Evolutionary conservation across 495 filamentous ascomycete genomes (phyloP), one percentile per base, ranked within the genome.

Genomic region (Annulohypoxylon stygium): DNA sequence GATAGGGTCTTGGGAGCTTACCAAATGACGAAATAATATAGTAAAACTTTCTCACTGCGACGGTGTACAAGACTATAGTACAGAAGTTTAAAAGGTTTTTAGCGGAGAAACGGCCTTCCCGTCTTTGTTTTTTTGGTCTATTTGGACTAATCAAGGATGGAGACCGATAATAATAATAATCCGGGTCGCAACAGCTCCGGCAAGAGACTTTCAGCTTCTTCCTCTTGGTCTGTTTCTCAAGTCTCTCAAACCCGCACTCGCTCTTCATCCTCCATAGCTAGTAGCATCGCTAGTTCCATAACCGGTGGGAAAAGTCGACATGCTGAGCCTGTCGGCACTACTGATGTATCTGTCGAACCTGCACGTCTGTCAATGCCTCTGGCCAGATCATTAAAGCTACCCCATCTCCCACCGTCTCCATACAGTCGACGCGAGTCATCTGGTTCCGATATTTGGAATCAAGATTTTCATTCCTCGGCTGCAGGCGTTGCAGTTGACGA

Each of bases 331-430:
- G 60, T 73, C 63, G 86, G 86, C 50, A 86, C 83, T 47, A 83
- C 79, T 36, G 78, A 79, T 50, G 76, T 79, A 26, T 84, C 84
- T 75, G 80, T 84, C 37, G 88, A 88, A 53, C 84, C 84, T 70
- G 84, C 87, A 53, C 88, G 84, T 73, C 81, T 90, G 20, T 91
- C 87, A 12, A 89, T 90, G 87, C 88, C 89, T 48, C 84, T 86
- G 12, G 47, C 69, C 5, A 77, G 69, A 51, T 64, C 67, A 41
- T 12, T 74, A 47, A 77, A 71, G 62, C 67, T 73, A 18, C 71
- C 67, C 20, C 69, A 72, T 59, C 74, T 74, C 58, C 60, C 75
- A 4, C 66, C 77, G 4, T 68, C 77, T 36, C 57, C 76, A 10
- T 67, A 69, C 14, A 73, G 62, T 60, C 70, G 77, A 50, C 77